Base-by-base conservation (phyloP, 2,329 filamentous ascomycete species). In the Aphanoascus verrucosus region DNA sequence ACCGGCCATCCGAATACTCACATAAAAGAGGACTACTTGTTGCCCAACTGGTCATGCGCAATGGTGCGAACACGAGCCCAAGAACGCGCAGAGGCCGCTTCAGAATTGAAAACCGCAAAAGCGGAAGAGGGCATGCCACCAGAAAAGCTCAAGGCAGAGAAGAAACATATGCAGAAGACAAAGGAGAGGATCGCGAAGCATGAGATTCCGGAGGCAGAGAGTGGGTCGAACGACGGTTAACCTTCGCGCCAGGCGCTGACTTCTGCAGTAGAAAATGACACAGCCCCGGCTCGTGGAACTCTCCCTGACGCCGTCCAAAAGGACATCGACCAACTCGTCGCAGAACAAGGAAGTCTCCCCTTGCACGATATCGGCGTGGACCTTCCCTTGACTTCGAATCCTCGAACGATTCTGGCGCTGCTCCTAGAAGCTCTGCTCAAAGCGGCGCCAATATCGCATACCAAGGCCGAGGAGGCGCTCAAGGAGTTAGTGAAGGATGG, bases 401-500 rank as follows among this genome's bases (percentile, higher is more conserved):
- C 50, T 8, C 31, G 14, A 23, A 52, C 42, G 7, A 28, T 52
- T 7, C 6, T 52, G 31, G 50, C 50, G 23, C 42, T 45, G n/a
- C 41, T 52, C 12, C 17, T 52, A 3, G 50, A 52, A 38, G 50
- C 50, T 9, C n/a, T 52, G 50, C 43, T 52, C 17, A 52, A 52
- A 38, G 50, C 41, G 23, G 43, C 50, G 7, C 41, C 42, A 17
- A 46, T 52, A n/a, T 52, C 50, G 12, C 50, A 52, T 34, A 28
- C 3, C 9, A 52, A 46, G 38, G 50, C 50, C 6, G 50, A 52
- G 8, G 31, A 38, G 35, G 32, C 50, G n/a, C 41, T 52, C 14
- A 46, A 38, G 34, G 32, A 1, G 6, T 12, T 52, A n/a, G 11
- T 52, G 4, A 5, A 46, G 12, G 14, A 45, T 38, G 50, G 32